Conservation (phyloP, 495 filamentous ascomycete species). For the Talaromyces nanjingensis region DNA sequence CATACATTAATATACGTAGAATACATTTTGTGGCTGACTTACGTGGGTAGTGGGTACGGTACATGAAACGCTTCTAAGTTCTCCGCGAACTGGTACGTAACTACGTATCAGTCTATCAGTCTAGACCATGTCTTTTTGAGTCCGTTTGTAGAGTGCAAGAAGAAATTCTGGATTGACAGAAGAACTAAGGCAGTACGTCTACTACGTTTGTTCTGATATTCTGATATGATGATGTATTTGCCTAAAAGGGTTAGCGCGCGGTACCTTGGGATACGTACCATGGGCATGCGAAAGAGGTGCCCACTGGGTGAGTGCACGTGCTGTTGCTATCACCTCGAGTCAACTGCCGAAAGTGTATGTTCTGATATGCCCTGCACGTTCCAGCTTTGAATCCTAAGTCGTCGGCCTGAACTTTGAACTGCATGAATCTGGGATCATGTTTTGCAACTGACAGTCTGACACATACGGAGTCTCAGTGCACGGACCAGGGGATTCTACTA, state of each 20-base stretch:
- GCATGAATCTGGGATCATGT: not conserved
- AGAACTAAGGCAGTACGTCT: too few species aligned
- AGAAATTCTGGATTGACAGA: too few species aligned
- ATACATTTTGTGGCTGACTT: too few species aligned
- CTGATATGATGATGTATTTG: conserved; percentile 6
- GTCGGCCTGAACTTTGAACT: not conserved
- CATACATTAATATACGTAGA: too few species aligned
- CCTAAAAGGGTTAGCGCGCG: conserved; percentile 4
- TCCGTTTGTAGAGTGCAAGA: too few species aligned
- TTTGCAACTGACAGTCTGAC: not conserved
- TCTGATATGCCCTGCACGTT: not conserved
- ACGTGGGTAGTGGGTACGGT: too few species aligned
- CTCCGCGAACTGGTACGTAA: too few species aligned
- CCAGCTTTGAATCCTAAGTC: not conserved
- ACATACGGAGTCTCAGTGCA: not conserved
- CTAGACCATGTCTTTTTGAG: too few species aligned
- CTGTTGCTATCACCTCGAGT: not conserved
- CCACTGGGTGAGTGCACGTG: not conserved
- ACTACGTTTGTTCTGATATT: too few species aligned
- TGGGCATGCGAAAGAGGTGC: not conserved
- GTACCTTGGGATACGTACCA: not conserved
- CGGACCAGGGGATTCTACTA: not conserved
- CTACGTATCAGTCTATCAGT: too few species aligned
- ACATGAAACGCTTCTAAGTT: too few species aligned
- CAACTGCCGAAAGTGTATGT: not conserved